phyloP scores from a whole-genome alignment of 2,329 filamentous ascomycete genomes.

The Xylariomycetidae sp. region DNA sequence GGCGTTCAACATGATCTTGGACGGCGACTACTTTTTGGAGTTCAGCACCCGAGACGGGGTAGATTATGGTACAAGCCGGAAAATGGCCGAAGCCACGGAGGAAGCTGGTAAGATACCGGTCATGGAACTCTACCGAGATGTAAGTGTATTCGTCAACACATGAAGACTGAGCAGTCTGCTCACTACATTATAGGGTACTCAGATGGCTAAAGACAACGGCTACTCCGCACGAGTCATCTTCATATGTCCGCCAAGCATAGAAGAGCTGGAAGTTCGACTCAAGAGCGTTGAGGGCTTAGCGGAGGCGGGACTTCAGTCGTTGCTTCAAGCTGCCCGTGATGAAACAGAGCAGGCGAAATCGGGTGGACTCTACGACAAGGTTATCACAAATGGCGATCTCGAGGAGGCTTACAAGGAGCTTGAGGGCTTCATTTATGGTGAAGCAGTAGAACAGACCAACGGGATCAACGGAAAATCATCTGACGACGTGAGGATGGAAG shows the following conservation, averaged over 20 bases:
- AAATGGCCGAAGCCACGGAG: slow-evolving; percentile 45
- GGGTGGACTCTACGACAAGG: slow-evolving; percentile 44
- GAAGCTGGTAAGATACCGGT: slow-evolving; percentile 57
- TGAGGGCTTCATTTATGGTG: slow-evolving; percentile 44
- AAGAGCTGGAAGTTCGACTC: slow-evolving; percentile 36
- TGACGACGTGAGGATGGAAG: slow-evolving; percentile 16
- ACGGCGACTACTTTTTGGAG: slow-evolving; percentile 56
- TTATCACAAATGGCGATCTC: slow-evolving; percentile 47
- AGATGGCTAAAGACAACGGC: slow-evolving; percentile 53
- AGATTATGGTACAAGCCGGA: slow-evolving; percentile 53
- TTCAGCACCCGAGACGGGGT: slow-evolving; percentile 45
- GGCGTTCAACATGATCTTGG: slow-evolving; percentile 53
- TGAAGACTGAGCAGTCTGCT: too few relatives aligned
- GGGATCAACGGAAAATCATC: slow-evolving; percentile 13
- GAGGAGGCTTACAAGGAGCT: slow-evolving; percentile 45
- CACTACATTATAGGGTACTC: slow-evolving; percentile 46
- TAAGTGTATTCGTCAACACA: too few relatives aligned
- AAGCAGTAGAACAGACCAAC: slow-evolving; percentile 10
- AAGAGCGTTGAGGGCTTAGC: slow-evolving; percentile 35
- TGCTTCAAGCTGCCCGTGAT: slow-evolving; percentile 34
- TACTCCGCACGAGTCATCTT: slow-evolving; percentile 53
- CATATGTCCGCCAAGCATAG: slow-evolving; percentile 38
- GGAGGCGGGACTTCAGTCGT: slow-evolving; percentile 43
- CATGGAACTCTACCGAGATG: slow-evolving; percentile 48
- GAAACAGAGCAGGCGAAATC: slow-evolving; percentile 40